Conservation (phyloP, 2,329 filamentous ascomycete genomes). For the Pestalotiopsis sp. region DNA sequence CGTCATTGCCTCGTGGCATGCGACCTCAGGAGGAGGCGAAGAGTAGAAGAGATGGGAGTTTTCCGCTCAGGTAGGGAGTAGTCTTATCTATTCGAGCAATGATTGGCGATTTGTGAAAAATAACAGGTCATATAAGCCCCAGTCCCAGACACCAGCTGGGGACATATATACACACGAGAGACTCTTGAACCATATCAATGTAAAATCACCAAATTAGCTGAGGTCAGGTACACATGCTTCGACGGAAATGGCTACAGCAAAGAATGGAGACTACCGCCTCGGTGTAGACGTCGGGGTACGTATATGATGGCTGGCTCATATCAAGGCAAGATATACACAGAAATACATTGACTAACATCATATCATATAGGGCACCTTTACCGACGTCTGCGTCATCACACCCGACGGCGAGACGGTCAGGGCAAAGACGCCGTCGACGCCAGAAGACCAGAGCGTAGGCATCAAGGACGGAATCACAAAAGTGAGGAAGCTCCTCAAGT, state of each 20-base stretch:
- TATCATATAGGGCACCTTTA: slow-evolving; percentile 40
- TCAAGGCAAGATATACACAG: not conserved
- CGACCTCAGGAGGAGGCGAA: not conserved
- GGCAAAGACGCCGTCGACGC: slow-evolving; percentile 47
- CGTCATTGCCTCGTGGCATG: not conserved
- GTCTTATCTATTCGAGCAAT: not conserved
- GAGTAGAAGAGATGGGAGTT: not conserved
- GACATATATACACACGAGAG: not conserved
- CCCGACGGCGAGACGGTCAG: slow-evolving; percentile 43
- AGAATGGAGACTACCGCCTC: slow-evolving; percentile 21
- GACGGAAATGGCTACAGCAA: slow-evolving; percentile 8
- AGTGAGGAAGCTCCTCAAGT: slow-evolving; percentile 38
- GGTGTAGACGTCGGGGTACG: slow-evolving; percentile 27
- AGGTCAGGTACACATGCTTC: not conserved
- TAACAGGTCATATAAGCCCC: not conserved
- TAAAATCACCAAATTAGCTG: not conserved
- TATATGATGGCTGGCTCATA: slow-evolving; percentile 1
- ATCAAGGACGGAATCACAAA: slow-evolving; percentile 46
- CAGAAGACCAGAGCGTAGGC: slow-evolving; percentile 46
- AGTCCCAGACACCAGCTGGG: not conserved
- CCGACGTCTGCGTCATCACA: slow-evolving; percentile 48
- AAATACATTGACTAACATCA: not conserved
- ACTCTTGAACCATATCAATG: not conserved
- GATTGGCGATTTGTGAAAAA: not conserved
- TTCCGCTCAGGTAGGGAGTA: not conserved